Conservation (phyloP, 139 green algal species). For the Astrephomene gubernaculifera region DNA sequence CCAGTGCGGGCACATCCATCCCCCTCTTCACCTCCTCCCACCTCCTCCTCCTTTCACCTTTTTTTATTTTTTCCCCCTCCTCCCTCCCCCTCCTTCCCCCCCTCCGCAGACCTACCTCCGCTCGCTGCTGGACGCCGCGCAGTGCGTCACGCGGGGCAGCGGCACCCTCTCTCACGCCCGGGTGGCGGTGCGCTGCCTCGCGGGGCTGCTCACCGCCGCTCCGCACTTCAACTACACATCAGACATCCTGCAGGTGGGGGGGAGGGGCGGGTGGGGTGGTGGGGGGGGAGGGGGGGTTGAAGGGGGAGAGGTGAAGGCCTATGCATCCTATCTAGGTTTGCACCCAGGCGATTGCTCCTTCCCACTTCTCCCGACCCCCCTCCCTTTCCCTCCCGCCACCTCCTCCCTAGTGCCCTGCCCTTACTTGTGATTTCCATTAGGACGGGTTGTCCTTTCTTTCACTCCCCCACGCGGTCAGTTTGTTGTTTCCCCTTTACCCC, state of each 20-base stretch:
- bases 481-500: no score
- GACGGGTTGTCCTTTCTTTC: no score
- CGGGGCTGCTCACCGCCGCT: conserved; percentile 69
- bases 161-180: conserved; percentile 37
- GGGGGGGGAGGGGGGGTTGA: background rate
- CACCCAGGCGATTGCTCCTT: no score
- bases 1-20: background rate
- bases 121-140: conserved; percentile 66
- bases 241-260: conserved; percentile 72
- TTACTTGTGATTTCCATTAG: no score
- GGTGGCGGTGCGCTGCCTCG: conserved; percentile 84
- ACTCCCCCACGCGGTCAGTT: no score
- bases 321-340: no score
- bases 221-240: conserved; percentile 92
- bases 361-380: no score
- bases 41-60: background rate
- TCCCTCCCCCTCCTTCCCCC: background rate
- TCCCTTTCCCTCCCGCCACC: no score
- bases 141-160: conserved; percentile 3
- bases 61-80: background rate
- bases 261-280: background rate
- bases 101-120: conserved; percentile 79
- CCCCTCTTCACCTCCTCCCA: background rate
- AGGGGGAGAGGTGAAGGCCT: no score
- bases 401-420: no score